These are phyloP conservation scores for Orbilia ellipsospora DNA, from an alignment of 2,329 filamentous ascomycete species.

Conservation along the genomic window DNA sequence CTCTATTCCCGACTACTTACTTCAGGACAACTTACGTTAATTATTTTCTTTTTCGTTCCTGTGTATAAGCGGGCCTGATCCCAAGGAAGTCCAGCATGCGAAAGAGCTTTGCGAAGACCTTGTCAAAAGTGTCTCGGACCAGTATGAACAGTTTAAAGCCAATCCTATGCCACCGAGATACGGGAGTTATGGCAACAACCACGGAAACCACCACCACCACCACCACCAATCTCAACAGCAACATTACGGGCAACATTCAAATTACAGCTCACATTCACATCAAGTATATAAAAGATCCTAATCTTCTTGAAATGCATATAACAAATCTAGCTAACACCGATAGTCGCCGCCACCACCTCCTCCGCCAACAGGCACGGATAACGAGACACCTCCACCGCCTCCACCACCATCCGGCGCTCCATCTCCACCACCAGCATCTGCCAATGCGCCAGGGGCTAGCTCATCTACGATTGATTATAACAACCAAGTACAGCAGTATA, in stretches of 20 bases:
- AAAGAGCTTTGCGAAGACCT: conserved; percentile 91
- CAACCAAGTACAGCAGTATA: conserved; percentile 66
- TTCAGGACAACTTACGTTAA: not conserved
- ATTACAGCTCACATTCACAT: conserved; percentile 61
- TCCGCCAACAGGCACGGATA: conserved; percentile 59
- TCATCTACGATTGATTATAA: conserved; percentile 74
- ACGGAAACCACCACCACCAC: conserved; percentile 64
- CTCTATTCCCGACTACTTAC: not conserved
- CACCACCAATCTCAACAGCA: conserved; percentile 62
- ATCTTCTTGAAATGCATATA: not conserved
- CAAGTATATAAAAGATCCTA: conserved; percentile 22
- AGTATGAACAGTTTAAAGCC: conserved; percentile 91
- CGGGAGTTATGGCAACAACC: conserved; percentile 66
- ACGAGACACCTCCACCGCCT: conserved; percentile 59
- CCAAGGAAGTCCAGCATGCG: conserved; percentile 83
- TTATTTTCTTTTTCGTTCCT: conserved; percentile 57
- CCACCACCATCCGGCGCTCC: conserved; percentile 60
- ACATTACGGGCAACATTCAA: conserved; percentile 63
- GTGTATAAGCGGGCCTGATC: conserved; percentile 79
- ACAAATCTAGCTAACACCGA: conserved; percentile 53
- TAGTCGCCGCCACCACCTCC: conserved; percentile 58
- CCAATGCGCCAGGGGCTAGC: conserved; percentile 64
- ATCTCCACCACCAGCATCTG: conserved; percentile 61
- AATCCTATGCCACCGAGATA: conserved; percentile 76
- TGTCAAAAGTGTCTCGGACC: conserved; percentile 83